Conservation (phyloP, 176 grass and related monocot species). For the Miscanthus lutarioriparius region DNA sequence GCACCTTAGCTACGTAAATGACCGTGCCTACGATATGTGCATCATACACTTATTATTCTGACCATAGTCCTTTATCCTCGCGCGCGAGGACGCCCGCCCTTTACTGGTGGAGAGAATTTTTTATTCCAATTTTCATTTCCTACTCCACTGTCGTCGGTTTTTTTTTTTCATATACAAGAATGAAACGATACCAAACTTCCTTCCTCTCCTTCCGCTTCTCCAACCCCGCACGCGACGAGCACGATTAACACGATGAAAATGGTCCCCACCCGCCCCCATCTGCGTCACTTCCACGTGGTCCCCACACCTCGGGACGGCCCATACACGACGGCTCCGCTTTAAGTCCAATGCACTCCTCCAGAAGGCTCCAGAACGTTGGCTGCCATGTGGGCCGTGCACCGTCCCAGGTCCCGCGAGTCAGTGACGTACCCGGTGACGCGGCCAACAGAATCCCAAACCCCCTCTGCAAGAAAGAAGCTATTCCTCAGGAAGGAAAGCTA, state of each 20-base stretch:
- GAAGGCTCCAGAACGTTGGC: background rate
- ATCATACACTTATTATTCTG: no score
- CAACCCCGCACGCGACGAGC: background rate
- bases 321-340: background rate
- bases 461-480: constrained; percentile 39
- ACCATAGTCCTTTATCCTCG: no score
- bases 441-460: background rate
- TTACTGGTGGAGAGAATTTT: background rate
- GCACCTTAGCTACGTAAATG: no score
- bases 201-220: background rate
- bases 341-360: background rate
- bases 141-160: background rate
- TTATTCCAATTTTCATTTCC: background rate
- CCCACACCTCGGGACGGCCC: background rate
- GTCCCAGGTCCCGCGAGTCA: fast-evolving
- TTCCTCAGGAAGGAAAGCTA: constrained; percentile 29
- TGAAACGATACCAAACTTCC: constrained; percentile 14
- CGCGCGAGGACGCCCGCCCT: no score
- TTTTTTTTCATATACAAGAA: background rate
- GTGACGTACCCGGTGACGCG: background rate
- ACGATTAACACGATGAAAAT: background rate
- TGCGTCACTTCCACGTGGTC: constrained; percentile 1
- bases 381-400: background rate
- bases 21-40: no score
- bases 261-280: background rate